phyloP scores from a whole-genome alignment of 2,329 filamentous ascomycete species.

The Colletotrichum shisoi region DNA sequence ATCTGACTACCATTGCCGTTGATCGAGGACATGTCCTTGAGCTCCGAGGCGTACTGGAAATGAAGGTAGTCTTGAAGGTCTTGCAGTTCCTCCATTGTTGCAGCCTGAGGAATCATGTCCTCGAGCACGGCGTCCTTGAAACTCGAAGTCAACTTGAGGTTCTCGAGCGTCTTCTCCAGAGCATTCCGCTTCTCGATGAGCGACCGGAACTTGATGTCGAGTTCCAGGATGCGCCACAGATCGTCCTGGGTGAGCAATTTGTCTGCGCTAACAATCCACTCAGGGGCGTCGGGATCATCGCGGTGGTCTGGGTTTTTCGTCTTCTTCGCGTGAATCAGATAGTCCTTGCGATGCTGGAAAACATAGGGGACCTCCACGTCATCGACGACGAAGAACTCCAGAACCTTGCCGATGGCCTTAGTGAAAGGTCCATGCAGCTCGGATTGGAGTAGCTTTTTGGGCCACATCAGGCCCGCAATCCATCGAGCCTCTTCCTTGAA shows the following conservation, averaged over 20 bases:
- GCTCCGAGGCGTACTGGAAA: slow-evolving; percentile 85
- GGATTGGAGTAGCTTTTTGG: slow-evolving; percentile 77
- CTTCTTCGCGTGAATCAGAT: slow-evolving; percentile 88
- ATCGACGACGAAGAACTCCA: slow-evolving; percentile 94
- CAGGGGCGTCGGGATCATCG: slow-evolving; percentile 73
- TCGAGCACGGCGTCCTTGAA: slow-evolving; percentile 79
- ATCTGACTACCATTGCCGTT: slow-evolving; percentile 69
- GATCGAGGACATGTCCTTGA: slow-evolving; percentile 78
- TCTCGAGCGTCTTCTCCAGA: slow-evolving; percentile 79
- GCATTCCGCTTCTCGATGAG: slow-evolving; percentile 90
- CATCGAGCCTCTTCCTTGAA: slow-evolving; percentile 89
- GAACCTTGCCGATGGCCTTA: slow-evolving; percentile 86
- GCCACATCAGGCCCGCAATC: slow-evolving; percentile 90
- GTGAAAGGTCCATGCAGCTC: slow-evolving; percentile 84
- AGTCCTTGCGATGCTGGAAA: slow-evolving; percentile 97
- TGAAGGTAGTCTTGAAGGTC: slow-evolving; percentile 96
- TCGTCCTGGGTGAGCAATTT: slow-evolving; percentile 92
- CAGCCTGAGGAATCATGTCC: slow-evolving; percentile 79
- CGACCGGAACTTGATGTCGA: slow-evolving; percentile 94
- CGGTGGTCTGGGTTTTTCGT: slow-evolving; percentile 65
- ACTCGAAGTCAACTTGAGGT: slow-evolving; percentile 67
- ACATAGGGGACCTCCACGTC: slow-evolving; percentile 97
- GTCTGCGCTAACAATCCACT: slow-evolving; percentile 79
- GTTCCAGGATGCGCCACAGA: slow-evolving; percentile 91
- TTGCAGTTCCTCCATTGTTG: slow-evolving; percentile 92